A percentile compares a stretch with the other conserved stretches of the same genome.
Evolutionary conservation across 208 protist genomes (phyloP).

Genomic region (Acanthamoeba rhysodes): DNA sequence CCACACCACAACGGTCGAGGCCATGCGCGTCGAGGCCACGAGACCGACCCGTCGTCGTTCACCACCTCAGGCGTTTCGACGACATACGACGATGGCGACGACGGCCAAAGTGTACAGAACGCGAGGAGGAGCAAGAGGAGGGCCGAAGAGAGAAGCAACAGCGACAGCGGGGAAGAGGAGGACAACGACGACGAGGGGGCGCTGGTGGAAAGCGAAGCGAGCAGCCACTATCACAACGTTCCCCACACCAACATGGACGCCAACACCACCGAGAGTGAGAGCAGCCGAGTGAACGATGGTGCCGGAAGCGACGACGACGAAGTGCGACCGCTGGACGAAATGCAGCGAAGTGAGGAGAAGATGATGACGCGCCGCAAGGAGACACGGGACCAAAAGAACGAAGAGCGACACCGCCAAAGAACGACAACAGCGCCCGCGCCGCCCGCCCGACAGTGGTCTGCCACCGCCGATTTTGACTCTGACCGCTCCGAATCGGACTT

Average conservation of each 20-base stretch:
- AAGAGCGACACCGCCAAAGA: not conserved
- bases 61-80: not conserved
- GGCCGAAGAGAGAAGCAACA: not conserved
- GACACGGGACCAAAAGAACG: not conserved
- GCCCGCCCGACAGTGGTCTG: no score
- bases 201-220: not conserved
- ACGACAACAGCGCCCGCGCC: slow-evolving; percentile 12
- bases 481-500: not conserved
- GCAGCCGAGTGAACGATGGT: not conserved
- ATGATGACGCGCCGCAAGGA: not conserved
- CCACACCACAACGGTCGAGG: not conserved
- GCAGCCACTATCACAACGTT: not conserved
- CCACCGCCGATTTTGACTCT: not conserved
- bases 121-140: not conserved
- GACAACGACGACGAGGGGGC: not conserved
- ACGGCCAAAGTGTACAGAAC: not conserved
- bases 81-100: not conserved
- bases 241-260: not conserved
- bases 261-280: not conserved
- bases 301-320: not conserved
- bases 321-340: slow-evolving; percentile 14
- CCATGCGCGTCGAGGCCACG: not conserved
- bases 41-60: not conserved
- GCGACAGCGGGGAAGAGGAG: not conserved
- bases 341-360: slow-evolving; percentile 26